A percentile compares a stretch with the other conserved stretches of the same genome.
These are phyloP conservation scores for Crassisporium funariophilum DNA, from an alignment of 768 basidiomycete species.

Conservation along the genomic window DNA sequence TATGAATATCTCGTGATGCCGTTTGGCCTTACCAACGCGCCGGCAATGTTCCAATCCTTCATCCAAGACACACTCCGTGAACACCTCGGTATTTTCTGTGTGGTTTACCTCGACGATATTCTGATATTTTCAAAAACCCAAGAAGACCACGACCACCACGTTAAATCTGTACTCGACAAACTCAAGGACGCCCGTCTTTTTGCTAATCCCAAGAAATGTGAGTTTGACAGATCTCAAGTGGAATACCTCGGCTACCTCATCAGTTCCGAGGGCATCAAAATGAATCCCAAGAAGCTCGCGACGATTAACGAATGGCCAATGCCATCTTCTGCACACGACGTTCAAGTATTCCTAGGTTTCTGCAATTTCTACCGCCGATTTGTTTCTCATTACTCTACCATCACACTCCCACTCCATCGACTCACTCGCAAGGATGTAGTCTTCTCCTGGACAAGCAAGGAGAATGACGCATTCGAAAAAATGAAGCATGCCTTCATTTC, in stretches of 20 bases:
- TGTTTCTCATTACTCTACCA: constrained; percentile 35
- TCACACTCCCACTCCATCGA: constrained; percentile 32
- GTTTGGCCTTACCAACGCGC: neutral
- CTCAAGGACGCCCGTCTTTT: constrained; percentile 31
- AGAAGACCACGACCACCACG: constrained; percentile 34
- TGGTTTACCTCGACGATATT: constrained; percentile 49
- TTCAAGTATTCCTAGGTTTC: constrained; percentile 45
- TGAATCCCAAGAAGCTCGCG: constrained; percentile 43
- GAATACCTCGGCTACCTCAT: constrained; percentile 46
- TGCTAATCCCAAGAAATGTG: constrained; percentile 41
- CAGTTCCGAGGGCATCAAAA: constrained; percentile 13
- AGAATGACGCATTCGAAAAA: constrained; percentile 26
- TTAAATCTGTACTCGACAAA: constrained; percentile 33
- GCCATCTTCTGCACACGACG: constrained; percentile 31
- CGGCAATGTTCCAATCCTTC: constrained; percentile 18
- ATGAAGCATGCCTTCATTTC: constrained; percentile 25
- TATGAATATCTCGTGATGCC: neutral
- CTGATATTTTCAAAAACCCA: constrained; percentile 40
- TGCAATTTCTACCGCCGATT: constrained; percentile 46
- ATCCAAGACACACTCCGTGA: constrained; percentile 43
- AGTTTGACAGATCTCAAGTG: constrained; percentile 38
- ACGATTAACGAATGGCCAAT: constrained; percentile 37
- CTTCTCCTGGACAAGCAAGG: constrained; percentile 13
- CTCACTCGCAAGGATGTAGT: constrained; percentile 32
- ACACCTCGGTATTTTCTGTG: constrained; percentile 35